Conservation (phyloP, 768 basidiomycete genomes). For the Gelatoporia subvermispora region DNA sequence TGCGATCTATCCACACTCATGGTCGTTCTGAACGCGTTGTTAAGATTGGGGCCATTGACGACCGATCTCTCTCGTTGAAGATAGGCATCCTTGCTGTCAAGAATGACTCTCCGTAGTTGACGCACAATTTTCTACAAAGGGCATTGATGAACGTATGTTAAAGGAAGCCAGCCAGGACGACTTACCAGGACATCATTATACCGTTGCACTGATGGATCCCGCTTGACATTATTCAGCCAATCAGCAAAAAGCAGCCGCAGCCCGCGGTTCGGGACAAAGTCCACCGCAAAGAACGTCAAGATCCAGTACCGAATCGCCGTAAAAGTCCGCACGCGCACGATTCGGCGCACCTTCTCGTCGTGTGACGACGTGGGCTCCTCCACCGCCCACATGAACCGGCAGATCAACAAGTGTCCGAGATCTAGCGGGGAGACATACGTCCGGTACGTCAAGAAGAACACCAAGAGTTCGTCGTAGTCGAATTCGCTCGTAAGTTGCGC, state of each 20-base stretch:
- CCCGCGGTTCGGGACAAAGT: conserved; percentile 80
- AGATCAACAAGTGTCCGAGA: conserved; percentile 76
- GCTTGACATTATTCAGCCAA: conserved; percentile 77
- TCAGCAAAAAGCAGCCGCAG: conserved; percentile 65
- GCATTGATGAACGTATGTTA: conserved; percentile 3
- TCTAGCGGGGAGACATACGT: conserved; percentile 78
- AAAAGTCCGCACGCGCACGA: conserved; percentile 86
- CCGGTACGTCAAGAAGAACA: conserved; percentile 91
- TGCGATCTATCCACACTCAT: neutral
- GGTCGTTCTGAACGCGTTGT: neutral
- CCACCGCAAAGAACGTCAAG: conserved; percentile 83
- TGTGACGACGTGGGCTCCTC: conserved; percentile 41
- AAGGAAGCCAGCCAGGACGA: conserved; percentile 6
- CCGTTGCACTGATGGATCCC: conserved; percentile 64
- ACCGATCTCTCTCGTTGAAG: conserved; percentile 9
- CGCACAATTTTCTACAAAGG: conserved; percentile 65
- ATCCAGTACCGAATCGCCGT: conserved; percentile 90
- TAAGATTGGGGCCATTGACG: no score
- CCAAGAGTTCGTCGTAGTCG: conserved; percentile 80
- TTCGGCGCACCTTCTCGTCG: conserved; percentile 68
- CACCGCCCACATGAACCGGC: conserved; percentile 87
- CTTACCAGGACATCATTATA: conserved; percentile 70
- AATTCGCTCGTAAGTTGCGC: conserved; percentile 85
- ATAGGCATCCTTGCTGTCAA: conserved; percentile 73
- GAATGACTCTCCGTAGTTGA: conserved; percentile 77